Conservation (phyloP, 2,329 filamentous ascomycete genomes). For the Sporothrix pallida region DNA sequence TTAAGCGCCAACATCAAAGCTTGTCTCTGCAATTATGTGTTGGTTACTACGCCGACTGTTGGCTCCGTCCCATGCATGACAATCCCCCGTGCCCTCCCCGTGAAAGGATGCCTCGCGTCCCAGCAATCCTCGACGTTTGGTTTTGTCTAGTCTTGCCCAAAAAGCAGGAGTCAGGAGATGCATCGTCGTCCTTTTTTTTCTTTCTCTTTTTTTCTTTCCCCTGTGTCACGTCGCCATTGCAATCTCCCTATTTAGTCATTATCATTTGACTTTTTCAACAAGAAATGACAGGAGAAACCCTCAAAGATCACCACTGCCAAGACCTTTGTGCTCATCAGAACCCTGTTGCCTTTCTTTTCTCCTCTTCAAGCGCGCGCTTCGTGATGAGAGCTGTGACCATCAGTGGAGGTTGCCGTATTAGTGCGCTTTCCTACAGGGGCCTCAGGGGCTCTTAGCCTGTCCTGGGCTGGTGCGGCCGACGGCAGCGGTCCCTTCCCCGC, state of each 20-base stretch:
- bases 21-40: background rate
- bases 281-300: background rate
- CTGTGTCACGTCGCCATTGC: conserved; percentile 1
- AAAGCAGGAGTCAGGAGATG: conserved; percentile 24
- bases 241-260: background rate
- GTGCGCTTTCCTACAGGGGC: conserved; percentile 11
- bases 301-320: background rate
- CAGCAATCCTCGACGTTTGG: background rate
- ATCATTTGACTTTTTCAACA: background rate
- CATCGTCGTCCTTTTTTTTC: background rate
- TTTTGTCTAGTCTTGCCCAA: background rate
- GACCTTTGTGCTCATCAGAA: conserved; percentile 1
- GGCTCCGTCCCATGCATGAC: background rate
- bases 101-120: background rate
- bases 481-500: background rate
- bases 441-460: conserved; percentile 4
- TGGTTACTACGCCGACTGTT: background rate
- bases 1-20: conserved; percentile 15
- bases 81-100: background rate
- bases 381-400: conserved; percentile 19
- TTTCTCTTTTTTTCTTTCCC: background rate
- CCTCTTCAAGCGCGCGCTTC: conserved; percentile 28
- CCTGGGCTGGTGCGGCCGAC: background rate
- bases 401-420: conserved; percentile 23
- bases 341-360: background rate